phyloP scores from a whole-genome alignment of 2,329 filamentous ascomycete species.

The Xenoacremonium recifei region DNA sequence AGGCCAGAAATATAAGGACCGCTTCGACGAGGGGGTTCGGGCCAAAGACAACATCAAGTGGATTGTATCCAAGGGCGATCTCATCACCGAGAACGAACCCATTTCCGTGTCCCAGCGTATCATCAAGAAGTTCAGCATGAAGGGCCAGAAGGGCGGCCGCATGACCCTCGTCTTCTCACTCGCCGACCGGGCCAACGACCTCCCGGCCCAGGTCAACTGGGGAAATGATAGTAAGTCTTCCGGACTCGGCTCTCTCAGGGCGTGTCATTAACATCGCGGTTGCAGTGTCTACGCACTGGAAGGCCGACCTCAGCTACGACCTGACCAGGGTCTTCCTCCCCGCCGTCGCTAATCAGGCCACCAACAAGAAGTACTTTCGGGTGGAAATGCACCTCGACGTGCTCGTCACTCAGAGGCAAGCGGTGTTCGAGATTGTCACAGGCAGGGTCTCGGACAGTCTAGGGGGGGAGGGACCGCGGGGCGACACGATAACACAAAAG shows the following conservation, averaged over 20 bases:
- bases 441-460: conserved; percentile 1
- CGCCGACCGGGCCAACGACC: neutral
- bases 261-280: neutral
- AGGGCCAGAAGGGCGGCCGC: conserved; percentile 2
- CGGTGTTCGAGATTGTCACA: conserved; percentile 3
- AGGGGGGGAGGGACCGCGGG: neutral
- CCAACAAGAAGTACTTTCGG: neutral
- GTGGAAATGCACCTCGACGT: conserved; percentile 11
- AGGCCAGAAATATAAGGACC: conserved; percentile 5
- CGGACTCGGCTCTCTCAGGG: neutral
- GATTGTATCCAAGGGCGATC: conserved; percentile 12
- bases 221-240: conserved; percentile 2
- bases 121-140: conserved; percentile 3
- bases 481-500: neutral
- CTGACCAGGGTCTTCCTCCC: neutral
- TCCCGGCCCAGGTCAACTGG: neutral
- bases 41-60: conserved; percentile 13
- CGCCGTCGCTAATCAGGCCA: neutral
- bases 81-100: conserved; percentile 6
- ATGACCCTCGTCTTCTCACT: conserved; percentile 6
- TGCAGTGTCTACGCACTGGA: neutral
- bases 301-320: conserved; percentile 2
- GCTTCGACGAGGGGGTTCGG: neutral
- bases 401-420: conserved; percentile 1
- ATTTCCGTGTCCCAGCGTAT: conserved; percentile 2